A percentile compares a stretch with the other conserved stretches of the same genome.
These are phyloP conservation scores for Coprinopsis strossmayeri DNA, from an alignment of 768 basidiomycete genomes.

Conservation along the genomic window DNA sequence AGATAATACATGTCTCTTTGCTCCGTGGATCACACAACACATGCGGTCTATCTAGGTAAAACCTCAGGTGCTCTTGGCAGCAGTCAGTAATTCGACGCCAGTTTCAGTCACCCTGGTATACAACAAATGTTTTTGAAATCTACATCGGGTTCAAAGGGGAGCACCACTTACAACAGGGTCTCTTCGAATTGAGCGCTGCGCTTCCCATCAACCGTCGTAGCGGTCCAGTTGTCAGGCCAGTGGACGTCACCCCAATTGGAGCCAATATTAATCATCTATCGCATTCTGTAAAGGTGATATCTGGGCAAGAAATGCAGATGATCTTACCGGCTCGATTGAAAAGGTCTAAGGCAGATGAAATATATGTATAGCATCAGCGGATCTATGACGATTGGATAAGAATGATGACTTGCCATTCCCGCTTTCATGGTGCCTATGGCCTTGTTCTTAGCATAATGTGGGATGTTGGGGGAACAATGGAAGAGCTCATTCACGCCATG, in stretches of 20 bases:
- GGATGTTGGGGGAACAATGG: conserved; percentile 81
- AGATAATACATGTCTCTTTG: not conserved
- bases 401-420: conserved; percentile 64
- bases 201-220: conserved; percentile 87
- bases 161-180: conserved; percentile 72
- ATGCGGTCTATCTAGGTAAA: not conserved
- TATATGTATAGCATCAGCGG: too few species aligned
- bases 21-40: not conserved
- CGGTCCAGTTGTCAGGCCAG: conserved; percentile 97
- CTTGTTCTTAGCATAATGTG: conserved; percentile 94
- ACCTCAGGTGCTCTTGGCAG: conserved; percentile 21
- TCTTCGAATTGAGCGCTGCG: conserved; percentile 97
- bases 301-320: too few species aligned
- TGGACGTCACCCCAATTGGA: conserved; percentile 69
- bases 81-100: conserved; percentile 84
- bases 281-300: not conserved
- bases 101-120: conserved; percentile 76
- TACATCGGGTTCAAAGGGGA: not conserved
- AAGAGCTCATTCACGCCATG: conserved; percentile 88
- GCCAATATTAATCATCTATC: conserved; percentile 90
- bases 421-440: conserved; percentile 89
- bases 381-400: too few species aligned
- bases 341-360: conserved; percentile 36
- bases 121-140: conserved; percentile 5
- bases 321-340: conserved; percentile 71